These are phyloP conservation scores for Elsinoe fawcettii DNA, from an alignment of 2,329 filamentous ascomycete species.

Conservation along the genomic window DNA sequence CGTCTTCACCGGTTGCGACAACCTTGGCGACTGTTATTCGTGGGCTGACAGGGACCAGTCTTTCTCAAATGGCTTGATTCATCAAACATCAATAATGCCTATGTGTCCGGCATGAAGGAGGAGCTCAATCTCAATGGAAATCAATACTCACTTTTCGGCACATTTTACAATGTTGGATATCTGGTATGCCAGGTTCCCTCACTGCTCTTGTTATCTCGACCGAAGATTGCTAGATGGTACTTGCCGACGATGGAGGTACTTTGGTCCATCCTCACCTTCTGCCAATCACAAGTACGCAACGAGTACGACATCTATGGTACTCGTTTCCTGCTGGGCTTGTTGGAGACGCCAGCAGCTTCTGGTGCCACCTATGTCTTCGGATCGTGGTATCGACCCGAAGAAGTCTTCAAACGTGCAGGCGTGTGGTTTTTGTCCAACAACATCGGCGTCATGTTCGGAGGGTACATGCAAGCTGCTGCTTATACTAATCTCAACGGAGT, in stretches of 20 bases:
- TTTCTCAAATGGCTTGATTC: slow-evolving; percentile 28
- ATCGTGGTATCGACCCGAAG: slow-evolving; percentile 53
- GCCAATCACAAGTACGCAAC: slow-evolving; percentile 32
- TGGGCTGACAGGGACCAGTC: slow-evolving; percentile 10
- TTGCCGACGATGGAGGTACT: slow-evolving; percentile 35
- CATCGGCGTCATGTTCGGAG: slow-evolving; percentile 54
- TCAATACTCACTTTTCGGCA: slow-evolving; percentile 29
- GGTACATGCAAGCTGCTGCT: slow-evolving; percentile 53
- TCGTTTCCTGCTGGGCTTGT: slow-evolving; percentile 40
- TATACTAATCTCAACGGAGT: slow-evolving; percentile 39
- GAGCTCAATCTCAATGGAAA: slow-evolving; percentile 34
- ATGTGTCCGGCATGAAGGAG: slow-evolving; percentile 37
- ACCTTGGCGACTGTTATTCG: not conserved
- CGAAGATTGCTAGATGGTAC: slow-evolving; percentile 26
- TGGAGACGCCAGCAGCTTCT: slow-evolving; percentile 32
- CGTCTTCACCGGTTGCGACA: not conserved
- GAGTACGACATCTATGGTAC: slow-evolving; percentile 35
- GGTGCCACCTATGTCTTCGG: slow-evolving; percentile 32
- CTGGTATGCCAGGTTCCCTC: slow-evolving; percentile 35
- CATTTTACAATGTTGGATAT: slow-evolving; percentile 25
- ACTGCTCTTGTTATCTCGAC: slow-evolving; percentile 32
- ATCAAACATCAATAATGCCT: slow-evolving; percentile 37
- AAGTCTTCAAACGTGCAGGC: slow-evolving; percentile 54
- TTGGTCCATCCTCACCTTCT: slow-evolving; percentile 36
- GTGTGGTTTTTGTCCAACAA: slow-evolving; percentile 55